phyloP scores from a whole-genome alignment of 352 stramenopile genomes.

The Plasmopara halstedii region DNA sequence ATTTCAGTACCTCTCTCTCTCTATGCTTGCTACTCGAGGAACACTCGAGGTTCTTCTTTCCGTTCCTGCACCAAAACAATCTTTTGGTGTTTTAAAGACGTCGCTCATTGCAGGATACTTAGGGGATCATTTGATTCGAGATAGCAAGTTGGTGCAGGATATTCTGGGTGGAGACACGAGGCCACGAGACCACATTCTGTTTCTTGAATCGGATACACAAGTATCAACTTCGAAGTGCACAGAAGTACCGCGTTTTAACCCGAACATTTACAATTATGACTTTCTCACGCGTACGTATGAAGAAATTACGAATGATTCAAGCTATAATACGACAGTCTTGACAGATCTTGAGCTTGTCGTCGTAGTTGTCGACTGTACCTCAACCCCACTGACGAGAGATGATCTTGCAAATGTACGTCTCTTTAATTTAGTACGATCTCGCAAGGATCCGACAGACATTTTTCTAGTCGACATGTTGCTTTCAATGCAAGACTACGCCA shows the following conservation, averaged over 20 bases:
- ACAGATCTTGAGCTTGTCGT: conserved; percentile 26
- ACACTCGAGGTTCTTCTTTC: conserved; percentile 15
- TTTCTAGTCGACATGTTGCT: conserved; percentile 18
- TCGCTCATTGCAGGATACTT: conserved; percentile 24
- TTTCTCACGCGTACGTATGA: conserved; percentile 26
- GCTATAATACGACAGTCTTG: conserved; percentile 28
- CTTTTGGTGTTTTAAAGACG: conserved; percentile 6
- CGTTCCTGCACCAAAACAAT: conserved; percentile 9
- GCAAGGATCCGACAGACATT: conserved; percentile 4
- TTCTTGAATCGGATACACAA: conserved; percentile 21
- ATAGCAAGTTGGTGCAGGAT: conserved; percentile 25
- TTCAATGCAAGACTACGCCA: conserved; percentile 28
- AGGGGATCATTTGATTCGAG: conserved; percentile 16
- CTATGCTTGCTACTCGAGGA: conserved; percentile 16
- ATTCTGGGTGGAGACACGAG: conserved; percentile 20
- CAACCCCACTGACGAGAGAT: conserved; percentile 4
- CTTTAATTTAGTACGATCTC: conserved; percentile 19
- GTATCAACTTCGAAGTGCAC: conserved; percentile 20
- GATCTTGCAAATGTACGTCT: conserved; percentile 6
- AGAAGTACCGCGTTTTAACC: conserved; percentile 3
- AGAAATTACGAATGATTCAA: conserved; percentile 17
- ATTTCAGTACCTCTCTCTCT: conserved; percentile 26
- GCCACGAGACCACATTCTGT: conserved; percentile 24
- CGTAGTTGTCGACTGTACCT: conserved; percentile 35
- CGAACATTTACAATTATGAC: conserved; percentile 26